Percentiles rank a stretch among this genome's conserved stretches.
These are phyloP conservation scores for Termitomyces heimii DNA, from an alignment of 768 basidiomycete species.

Conservation along the genomic window DNA sequence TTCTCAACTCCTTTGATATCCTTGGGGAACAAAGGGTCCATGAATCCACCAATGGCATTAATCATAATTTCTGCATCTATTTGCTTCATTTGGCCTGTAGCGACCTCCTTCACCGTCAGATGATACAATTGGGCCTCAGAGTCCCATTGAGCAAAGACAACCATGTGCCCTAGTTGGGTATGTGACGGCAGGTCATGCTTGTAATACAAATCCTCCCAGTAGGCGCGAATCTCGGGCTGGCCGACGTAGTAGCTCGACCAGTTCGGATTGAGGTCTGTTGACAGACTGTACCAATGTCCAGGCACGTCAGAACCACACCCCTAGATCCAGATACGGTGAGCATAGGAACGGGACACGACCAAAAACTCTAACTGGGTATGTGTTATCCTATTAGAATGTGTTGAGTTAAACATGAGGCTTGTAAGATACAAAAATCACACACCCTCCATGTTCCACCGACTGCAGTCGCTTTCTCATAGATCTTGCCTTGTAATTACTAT, in stretches of 20 bases:
- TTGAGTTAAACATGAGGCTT: neutral
- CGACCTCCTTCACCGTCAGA: conserved; percentile 29
- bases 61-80: conserved; percentile 41
- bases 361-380: conserved; percentile 37
- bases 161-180: conserved; percentile 36
- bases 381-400: conserved; percentile 37
- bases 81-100: conserved; percentile 27
- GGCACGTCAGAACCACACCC: conserved; percentile 55
- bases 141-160: conserved; percentile 41
- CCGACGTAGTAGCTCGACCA: conserved; percentile 41
- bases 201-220: conserved; percentile 42
- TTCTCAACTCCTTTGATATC: conserved; percentile 34
- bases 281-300: conserved; percentile 50
- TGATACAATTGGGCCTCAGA: conserved; percentile 33
- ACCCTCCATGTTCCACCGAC: conserved; percentile 58
- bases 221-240: conserved; percentile 46
- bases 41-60: conserved; percentile 46
- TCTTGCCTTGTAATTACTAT: conserved; percentile 23
- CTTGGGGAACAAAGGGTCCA: conserved; percentile 37
- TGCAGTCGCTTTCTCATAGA: conserved; percentile 41
- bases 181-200: conserved; percentile 36
- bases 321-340: conserved; percentile 15
- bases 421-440: conserved; percentile 12
- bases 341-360: neutral
- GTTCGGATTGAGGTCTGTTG: conserved; percentile 45